These are phyloP conservation scores for Sporothrix euskadiensis DNA, from an alignment of 2,329 filamentous ascomycete genomes.

Conservation along the genomic window DNA sequence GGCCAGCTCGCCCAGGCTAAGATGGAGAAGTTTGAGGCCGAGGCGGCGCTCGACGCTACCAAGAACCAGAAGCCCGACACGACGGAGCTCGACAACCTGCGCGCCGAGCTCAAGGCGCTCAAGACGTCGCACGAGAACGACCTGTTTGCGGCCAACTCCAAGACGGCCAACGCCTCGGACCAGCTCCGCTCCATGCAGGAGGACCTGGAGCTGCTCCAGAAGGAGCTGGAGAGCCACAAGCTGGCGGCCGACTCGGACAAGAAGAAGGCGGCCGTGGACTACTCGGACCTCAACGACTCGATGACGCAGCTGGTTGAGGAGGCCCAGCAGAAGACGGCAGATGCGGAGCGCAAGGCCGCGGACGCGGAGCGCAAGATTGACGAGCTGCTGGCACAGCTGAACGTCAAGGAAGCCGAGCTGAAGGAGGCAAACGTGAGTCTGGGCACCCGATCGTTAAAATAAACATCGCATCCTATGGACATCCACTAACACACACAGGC, in stretches of 20 bases:
- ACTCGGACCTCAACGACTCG: constrained; percentile 63
- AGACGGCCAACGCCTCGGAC: constrained; percentile 43
- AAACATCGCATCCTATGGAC: not conserved
- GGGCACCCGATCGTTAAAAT: not conserved
- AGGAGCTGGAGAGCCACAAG: constrained; percentile 56
- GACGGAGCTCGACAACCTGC: constrained; percentile 54
- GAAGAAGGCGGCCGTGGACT: constrained; percentile 61
- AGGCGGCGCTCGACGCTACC: constrained; percentile 61
- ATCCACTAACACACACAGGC: constrained; percentile 41
- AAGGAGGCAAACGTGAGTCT: constrained; percentile 58
- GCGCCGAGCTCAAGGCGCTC: constrained; percentile 51
- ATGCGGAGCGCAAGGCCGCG: constrained; percentile 56
- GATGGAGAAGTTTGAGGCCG: constrained; percentile 60
- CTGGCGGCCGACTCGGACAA: constrained; percentile 52
- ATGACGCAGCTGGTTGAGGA: constrained; percentile 63
- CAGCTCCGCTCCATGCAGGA: constrained; percentile 43
- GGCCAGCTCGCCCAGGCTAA: constrained; percentile 60
- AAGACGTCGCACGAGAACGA: constrained; percentile 46
- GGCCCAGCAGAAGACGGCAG: constrained; percentile 47
- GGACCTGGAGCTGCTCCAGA: constrained; percentile 52
- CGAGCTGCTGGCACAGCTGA: constrained; percentile 56
- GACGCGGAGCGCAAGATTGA: constrained; percentile 57
- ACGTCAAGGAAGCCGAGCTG: constrained; percentile 65
- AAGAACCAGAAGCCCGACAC: constrained; percentile 59
- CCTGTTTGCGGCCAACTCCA: constrained; percentile 40